phyloP scores from a whole-genome alignment of 1,284 basidiomycete species.

The Hypsizygus ulmarius region DNA sequence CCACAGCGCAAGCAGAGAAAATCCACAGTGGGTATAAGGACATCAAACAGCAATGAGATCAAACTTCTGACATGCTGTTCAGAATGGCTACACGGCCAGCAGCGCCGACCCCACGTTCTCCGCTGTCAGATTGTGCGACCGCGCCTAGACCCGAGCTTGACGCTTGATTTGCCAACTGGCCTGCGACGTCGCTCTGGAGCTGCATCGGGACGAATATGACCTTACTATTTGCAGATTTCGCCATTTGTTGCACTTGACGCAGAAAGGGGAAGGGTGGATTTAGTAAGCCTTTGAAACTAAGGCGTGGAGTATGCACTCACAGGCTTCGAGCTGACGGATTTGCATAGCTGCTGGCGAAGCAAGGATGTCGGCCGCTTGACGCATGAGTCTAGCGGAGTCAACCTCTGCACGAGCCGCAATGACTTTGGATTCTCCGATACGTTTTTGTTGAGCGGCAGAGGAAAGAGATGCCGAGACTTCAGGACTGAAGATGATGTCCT shows the following conservation, averaged over 20 bases:
- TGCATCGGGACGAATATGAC: slow-evolving; percentile 96
- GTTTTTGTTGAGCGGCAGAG: slow-evolving; percentile 91
- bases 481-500: slow-evolving; percentile 90
- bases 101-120: slow-evolving; percentile 39
- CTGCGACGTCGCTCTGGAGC: slow-evolving; percentile 68
- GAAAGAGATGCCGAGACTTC: slow-evolving; percentile 93
- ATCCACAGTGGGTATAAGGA: not conserved
- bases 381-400: slow-evolving; percentile 91
- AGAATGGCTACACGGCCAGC: slow-evolving; percentile 53
- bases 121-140: slow-evolving; percentile 40
- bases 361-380: slow-evolving; percentile 89
- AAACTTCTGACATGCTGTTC: slow-evolving; percentile 47
- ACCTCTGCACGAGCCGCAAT: slow-evolving; percentile 97
- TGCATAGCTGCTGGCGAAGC: slow-evolving; percentile 95
- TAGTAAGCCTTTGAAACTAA: not conserved
- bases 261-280: slow-evolving; percentile 6
- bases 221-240: slow-evolving; percentile 77
- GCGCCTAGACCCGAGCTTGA: slow-evolving; percentile 37
- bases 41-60: slow-evolving; percentile 9
- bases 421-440: slow-evolving; percentile 93
- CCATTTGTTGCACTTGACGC: slow-evolving; percentile 61
- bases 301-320: slow-evolving; percentile 49
- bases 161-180: slow-evolving; percentile 40
- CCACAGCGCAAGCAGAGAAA: not conserved
- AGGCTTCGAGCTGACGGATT: slow-evolving; percentile 91